Percentiles rank a stretch among this genome's conserved stretches.
phyloP scores from a whole-genome alignment of 306 rosid species.

The Prunus mume region DNA sequence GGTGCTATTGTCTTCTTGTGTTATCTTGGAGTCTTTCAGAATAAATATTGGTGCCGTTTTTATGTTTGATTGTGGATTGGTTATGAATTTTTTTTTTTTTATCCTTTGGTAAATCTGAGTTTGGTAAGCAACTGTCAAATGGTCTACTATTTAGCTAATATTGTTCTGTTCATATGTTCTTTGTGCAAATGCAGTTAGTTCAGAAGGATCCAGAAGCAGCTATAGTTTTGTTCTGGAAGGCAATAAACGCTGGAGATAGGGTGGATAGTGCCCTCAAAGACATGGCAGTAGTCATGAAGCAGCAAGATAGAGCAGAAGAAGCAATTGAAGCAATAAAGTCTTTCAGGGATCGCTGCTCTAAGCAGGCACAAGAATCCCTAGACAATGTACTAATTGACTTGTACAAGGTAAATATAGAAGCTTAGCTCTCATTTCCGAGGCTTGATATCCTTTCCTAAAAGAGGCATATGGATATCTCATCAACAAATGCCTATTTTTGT shows the following conservation, averaged over 20 bases:
- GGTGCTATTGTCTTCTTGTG: background rate
- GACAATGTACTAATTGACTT: conserved; percentile 89
- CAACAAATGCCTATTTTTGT: background rate
- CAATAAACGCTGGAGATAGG: conserved; percentile 79
- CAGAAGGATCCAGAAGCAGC: conserved; percentile 83
- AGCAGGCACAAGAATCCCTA: conserved; percentile 88
- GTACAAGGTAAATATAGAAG: conserved; percentile 57
- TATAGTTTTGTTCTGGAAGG: conserved; percentile 78
- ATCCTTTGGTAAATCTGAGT: background rate
- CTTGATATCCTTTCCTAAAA: background rate
- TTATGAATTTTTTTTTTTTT: background rate
- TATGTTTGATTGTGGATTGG: background rate
- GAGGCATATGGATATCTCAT: background rate
- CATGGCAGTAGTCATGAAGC: conserved; percentile 96
- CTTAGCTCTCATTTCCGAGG: background rate
- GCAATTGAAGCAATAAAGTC: conserved; percentile 87
- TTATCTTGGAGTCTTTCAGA: background rate
- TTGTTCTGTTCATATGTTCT: background rate
- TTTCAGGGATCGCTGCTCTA: conserved; percentile 64
- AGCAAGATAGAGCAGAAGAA: conserved; percentile 74
- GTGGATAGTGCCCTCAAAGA: conserved; percentile 91
- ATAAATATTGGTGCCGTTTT: background rate
- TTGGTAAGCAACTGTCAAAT: background rate
- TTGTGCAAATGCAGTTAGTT: conserved; percentile 47
- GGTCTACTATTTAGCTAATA: background rate